A percentile compares a stretch with the other conserved stretches of the same genome.
Evolutionary conservation across 176 grass and related monocot genomes (phyloP).

Genomic region (Tuctoria greenei): DNA sequence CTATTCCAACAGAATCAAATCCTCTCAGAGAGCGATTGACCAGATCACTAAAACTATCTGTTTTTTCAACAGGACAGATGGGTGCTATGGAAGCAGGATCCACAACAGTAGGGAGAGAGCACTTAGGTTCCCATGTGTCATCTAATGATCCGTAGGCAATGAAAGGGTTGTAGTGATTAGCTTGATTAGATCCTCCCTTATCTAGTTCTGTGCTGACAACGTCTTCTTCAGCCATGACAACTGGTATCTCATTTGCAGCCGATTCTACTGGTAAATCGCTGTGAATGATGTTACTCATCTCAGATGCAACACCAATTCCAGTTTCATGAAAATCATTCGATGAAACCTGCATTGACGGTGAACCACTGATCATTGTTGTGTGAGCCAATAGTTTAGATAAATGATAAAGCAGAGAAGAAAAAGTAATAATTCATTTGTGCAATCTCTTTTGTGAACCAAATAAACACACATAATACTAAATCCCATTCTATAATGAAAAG

Average conservation of each 20-base stretch:
- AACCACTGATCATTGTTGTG: conserved; percentile 29
- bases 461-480: neutral
- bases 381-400: conserved; percentile 1
- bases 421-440: neutral
- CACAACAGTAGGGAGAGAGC: conserved; percentile 24
- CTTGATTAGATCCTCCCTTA: conserved; percentile 36
- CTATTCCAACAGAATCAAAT: conserved; percentile 34
- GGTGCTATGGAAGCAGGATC: conserved; percentile 32
- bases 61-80: conserved; percentile 47
- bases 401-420: neutral
- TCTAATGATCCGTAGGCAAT: conserved; percentile 54
- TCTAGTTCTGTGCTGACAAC: conserved; percentile 7
- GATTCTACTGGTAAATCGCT: conserved; percentile 30
- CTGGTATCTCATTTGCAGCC: conserved; percentile 14
- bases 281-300: conserved; percentile 22
- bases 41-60: conserved; percentile 59
- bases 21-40: conserved; percentile 28
- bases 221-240: conserved; percentile 33
- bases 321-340: conserved; percentile 28
- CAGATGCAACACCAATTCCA: conserved; percentile 31
- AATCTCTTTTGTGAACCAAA: conserved; percentile 10
- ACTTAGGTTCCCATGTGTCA: conserved; percentile 48
- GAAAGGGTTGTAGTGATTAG: conserved; percentile 56
- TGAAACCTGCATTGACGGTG: conserved; percentile 42
- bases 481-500: neutral